These are phyloP conservation scores for Lentinula guzmanii DNA, from an alignment of 768 basidiomycete genomes.

Conservation along the genomic window DNA sequence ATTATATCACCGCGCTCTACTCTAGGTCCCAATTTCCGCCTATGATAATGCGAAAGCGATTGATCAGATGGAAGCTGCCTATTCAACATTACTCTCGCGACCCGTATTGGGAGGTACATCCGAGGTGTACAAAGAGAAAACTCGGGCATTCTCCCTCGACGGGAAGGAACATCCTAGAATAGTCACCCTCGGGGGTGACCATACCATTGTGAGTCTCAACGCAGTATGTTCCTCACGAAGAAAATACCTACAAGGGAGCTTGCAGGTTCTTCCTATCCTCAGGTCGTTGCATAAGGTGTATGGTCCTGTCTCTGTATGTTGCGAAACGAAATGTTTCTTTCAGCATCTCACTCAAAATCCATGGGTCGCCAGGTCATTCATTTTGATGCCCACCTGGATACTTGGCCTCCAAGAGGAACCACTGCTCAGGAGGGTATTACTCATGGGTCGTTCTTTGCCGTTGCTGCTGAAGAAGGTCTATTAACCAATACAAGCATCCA, in stretches of 20 bases:
- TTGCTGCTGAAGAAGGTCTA: conserved; percentile 54
- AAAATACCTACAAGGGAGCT: background rate
- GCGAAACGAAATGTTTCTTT: conserved; percentile 49
- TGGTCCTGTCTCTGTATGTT: conserved; percentile 55
- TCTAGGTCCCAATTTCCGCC: conserved; percentile 28
- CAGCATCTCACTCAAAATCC: conserved; percentile 41
- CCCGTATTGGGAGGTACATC: conserved; percentile 25
- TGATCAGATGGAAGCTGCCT: conserved; percentile 65
- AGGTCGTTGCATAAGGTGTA: conserved; percentile 61
- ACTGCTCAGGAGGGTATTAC: conserved; percentile 46
- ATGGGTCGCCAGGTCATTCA: conserved; percentile 51
- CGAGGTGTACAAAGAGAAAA: conserved; percentile 15
- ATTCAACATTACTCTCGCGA: conserved; percentile 50
- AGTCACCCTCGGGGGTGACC: conserved; percentile 64
- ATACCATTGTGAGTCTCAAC: conserved; percentile 46
- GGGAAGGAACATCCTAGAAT: conserved; percentile 59
- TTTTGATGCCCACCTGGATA: conserved; percentile 62
- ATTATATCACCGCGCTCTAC: background rate
- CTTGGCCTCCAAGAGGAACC: conserved; percentile 34
- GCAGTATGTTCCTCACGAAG: background rate
- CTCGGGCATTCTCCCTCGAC: conserved; percentile 38
- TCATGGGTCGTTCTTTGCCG: conserved; percentile 65
- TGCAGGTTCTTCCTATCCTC: conserved; percentile 55
- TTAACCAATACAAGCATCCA: conserved; percentile 61
- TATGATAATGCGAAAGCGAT: conserved; percentile 61